Evolutionary conservation across 768 basidiomycete genomes (phyloP).

Genomic region (Calocera cornea): DNA sequence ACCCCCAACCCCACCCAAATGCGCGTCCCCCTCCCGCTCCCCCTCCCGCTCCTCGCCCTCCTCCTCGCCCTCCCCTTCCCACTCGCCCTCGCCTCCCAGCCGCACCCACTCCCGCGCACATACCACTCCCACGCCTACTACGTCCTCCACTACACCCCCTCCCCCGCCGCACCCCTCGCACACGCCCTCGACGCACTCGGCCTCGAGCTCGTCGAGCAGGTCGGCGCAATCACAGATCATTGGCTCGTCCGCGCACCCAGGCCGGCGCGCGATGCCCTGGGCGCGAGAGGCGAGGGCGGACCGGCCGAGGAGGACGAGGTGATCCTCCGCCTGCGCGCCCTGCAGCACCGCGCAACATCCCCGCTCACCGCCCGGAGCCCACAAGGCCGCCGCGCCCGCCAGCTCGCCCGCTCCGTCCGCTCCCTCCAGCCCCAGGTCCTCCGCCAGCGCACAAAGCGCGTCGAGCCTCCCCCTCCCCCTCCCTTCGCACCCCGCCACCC

Average conservation of each 20-base stretch:
- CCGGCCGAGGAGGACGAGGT: slow-evolving; percentile 24
- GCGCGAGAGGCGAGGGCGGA: slow-evolving; percentile 7
- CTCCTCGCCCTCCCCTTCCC: too few species aligned
- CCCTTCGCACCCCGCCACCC: too few species aligned
- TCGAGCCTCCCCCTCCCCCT: slow-evolving; percentile 11
- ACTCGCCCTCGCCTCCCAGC: background rate
- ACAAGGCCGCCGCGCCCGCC: slow-evolving; percentile 5
- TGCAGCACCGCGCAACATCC: slow-evolving; percentile 12
- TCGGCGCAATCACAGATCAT: slow-evolving; percentile 65
- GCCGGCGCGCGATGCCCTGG: slow-evolving; percentile 11
- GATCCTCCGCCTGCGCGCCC: slow-evolving; percentile 36
- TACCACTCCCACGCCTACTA: slow-evolving; percentile 60
- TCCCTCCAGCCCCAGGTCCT: slow-evolving; percentile 49
- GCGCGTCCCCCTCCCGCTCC: slow-evolving; percentile 7
- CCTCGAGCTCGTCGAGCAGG: slow-evolving; percentile 76
- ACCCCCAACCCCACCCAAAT: background rate
- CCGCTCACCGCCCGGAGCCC: slow-evolving; percentile 31
- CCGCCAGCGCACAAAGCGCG: slow-evolving; percentile 55
- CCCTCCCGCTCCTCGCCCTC: background rate
- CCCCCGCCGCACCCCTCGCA: slow-evolving; percentile 37
- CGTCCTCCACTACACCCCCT: slow-evolving; percentile 26
- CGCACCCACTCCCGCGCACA: slow-evolving; percentile 12
- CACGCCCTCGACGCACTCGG: slow-evolving; percentile 49
- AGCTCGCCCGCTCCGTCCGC: slow-evolving; percentile 41
- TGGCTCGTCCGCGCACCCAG: slow-evolving; percentile 67